Percentiles rank a stretch among this genome's conserved stretches.
Evolutionary conservation across 108 stramenopile species (phyloP).

Genomic region (Epipyxis sp.): DNA sequence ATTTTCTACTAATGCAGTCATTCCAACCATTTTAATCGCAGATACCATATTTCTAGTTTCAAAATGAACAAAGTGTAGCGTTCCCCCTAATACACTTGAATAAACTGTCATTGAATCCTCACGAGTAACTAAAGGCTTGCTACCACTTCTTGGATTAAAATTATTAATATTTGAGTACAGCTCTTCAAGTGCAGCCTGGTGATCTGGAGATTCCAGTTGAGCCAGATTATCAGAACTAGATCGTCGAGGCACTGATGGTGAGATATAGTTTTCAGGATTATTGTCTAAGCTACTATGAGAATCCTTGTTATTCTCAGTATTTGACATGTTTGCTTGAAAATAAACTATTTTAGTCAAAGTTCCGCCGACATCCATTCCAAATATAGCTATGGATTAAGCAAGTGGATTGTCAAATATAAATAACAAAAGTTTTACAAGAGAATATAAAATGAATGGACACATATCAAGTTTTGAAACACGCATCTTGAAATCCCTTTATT

Average conservation of each 20-base stretch:
- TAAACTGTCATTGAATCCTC: conserved; percentile 81
- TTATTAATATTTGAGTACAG: conserved; percentile 45
- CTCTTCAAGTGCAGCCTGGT: conserved; percentile 61
- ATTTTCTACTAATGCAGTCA: neutral
- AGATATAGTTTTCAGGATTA: too few species aligned
- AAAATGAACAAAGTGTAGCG: conserved; percentile 91
- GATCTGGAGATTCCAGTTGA: conserved; percentile 26
- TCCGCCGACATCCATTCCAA: conserved; percentile 86
- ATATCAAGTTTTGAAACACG: too few species aligned
- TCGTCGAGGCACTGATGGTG: neutral
- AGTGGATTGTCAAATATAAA: too few species aligned
- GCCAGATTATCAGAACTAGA: conserved; percentile 21
- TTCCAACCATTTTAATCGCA: conserved; percentile 70
- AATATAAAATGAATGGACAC: too few species aligned
- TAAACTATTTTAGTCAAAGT: conserved; percentile 93
- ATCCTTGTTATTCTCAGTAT: conserved; percentile 53
- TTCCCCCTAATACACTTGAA: conserved; percentile 78
- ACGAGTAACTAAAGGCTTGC: conserved; percentile 43
- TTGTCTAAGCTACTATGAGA: conserved; percentile 5
- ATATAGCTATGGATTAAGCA: conserved; percentile 57
- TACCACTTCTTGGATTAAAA: neutral
- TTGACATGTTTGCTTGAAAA: conserved; percentile 63
- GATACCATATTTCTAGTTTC: conserved; percentile 84
- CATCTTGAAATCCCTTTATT: too few species aligned
- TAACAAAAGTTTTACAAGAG: too few species aligned